These are phyloP conservation scores for Pyrenochaeta sp. DNA, from an alignment of 2,329 filamentous ascomycete species.

Conservation along the genomic window DNA sequence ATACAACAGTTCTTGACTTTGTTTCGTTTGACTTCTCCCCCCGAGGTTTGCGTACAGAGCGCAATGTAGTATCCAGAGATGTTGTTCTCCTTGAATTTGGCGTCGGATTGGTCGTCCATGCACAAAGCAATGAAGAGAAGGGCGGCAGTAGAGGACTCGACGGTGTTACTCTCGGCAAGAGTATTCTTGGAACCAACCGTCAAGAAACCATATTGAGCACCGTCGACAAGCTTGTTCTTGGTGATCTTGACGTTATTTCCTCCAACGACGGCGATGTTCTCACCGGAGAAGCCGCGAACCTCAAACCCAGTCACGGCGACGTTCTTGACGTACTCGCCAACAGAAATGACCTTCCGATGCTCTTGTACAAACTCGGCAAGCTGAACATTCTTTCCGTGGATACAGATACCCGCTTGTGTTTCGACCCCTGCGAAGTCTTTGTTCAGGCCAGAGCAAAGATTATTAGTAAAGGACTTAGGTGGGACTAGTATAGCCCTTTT, in stretches of 20 bases:
- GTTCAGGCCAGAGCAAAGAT: slow-evolving; percentile 15
- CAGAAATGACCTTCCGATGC: slow-evolving; percentile 7
- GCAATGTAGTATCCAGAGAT: slow-evolving; percentile 21
- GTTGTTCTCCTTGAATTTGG: slow-evolving; percentile 14
- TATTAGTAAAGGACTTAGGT: slow-evolving; percentile 3
- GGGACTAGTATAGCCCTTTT: slow-evolving; percentile 12
- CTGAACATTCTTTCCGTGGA: slow-evolving; percentile 8
- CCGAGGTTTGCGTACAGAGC: slow-evolving; percentile 15
- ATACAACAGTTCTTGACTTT: slow-evolving; percentile 15
- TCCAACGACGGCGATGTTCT: slow-evolving; percentile 19
- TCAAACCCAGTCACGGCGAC: slow-evolving; percentile 19
- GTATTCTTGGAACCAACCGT: slow-evolving; percentile 17
- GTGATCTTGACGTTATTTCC: slow-evolving; percentile 14
- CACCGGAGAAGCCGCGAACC: slow-evolving; percentile 14
- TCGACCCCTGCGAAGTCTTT: background rate
- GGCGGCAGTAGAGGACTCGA: slow-evolving; percentile 2
- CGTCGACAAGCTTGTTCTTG: slow-evolving; percentile 17
- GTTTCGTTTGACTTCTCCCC: slow-evolving; percentile 13
- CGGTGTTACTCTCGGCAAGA: slow-evolving; percentile 7
- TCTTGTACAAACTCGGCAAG: slow-evolving; percentile 1
- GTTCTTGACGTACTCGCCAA: slow-evolving; percentile 14
- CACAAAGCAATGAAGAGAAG: slow-evolving; percentile 17
- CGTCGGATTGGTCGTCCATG: slow-evolving; percentile 22
- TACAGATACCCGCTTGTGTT: slow-evolving; percentile 22
- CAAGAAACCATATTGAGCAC: slow-evolving; percentile 20